Conservation (phyloP, 352 stramenopile species). For the Phytophthora lateralis region DNA sequence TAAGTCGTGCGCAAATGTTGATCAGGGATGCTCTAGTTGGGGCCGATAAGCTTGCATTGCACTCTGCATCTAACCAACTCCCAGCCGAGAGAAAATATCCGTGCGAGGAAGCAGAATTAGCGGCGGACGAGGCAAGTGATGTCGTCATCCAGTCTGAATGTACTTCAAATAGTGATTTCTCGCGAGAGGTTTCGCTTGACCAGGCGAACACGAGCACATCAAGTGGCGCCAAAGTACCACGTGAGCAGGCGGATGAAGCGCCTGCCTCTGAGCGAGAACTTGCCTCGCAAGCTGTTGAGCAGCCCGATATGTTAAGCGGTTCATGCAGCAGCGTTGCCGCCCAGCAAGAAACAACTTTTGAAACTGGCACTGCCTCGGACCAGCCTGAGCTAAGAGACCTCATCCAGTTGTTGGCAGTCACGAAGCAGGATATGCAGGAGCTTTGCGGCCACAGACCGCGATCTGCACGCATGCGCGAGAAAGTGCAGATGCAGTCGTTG, state of each 20-base stretch:
- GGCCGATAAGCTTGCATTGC: conserved; percentile 48
- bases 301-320: background rate
- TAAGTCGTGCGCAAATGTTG: conserved; percentile 38
- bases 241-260: background rate
- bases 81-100: conserved; percentile 27
- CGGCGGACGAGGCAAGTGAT: background rate
- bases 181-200: background rate
- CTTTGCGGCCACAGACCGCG: conserved; percentile 57
- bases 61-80: conserved; percentile 50
- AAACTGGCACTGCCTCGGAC: conserved; percentile 11
- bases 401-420: conserved; percentile 66
- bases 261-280: background rate
- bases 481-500: conserved; percentile 65
- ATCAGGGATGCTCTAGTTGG: conserved; percentile 34
- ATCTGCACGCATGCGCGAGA: conserved; percentile 73
- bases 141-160: background rate
- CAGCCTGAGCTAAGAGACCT: conserved; percentile 65
- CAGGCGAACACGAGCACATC: background rate
- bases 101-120: conserved; percentile 1
- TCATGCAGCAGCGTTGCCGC: background rate
- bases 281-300: background rate
- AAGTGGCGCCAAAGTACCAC: background rate
- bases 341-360: conserved; percentile 11
- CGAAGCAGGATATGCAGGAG: conserved; percentile 46
- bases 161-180: conserved; percentile 2